Base-by-base conservation (phyloP, 148 eudicot species). In the Rhododendron williamsianum region DNA sequence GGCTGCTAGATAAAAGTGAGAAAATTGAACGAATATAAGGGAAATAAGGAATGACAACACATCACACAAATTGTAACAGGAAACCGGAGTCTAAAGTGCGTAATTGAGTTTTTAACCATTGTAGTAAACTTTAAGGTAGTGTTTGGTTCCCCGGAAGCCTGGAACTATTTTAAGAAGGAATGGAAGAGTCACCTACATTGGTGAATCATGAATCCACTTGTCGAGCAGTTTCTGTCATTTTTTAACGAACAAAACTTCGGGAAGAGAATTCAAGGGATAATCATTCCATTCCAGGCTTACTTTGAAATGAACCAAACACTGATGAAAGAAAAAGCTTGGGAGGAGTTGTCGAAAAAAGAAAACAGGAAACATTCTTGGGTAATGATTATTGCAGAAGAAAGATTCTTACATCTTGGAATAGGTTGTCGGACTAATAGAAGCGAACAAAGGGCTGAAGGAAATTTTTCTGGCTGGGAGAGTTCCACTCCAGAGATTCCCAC, bases 401-500 rank as follows among this genome's bases (percentile, higher is more conserved):
- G 33, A 65, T 65, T 65, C 13, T 65, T 25, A 65, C 48, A 6
- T 10, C 15, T 36, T 36, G 79, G n/a, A 36, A 38, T 33, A 36
- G n/a, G 8, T 38, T 19, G 48, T 7, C 11, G 0, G 48, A 0
- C 79, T 76, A 76, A 18, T 41, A 18, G 19, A 76, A 76, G 4
- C 27, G 79, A 76, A 76, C 79, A 15, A 36, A 76, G 48, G 79
- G 79, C 79, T 76, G 46, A 76, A 76, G 49, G 79, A 76, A 8
- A 19, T 19, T 38, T 76, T 36, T 76, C 46, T 76, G 79, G 46
- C 45, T 38, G 11, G 81, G 54, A 78, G 48, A 51, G 52, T n/a
- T 45, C 81, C 81, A 78, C 54, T 78, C 52, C 54, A 78, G 81
- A 41, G 54, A 43, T 78, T 78, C 81, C 81, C 81, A 43, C 81